Base-by-base conservation (phyloP, 345 rosid genomes). In the Populus simonii region DNA sequence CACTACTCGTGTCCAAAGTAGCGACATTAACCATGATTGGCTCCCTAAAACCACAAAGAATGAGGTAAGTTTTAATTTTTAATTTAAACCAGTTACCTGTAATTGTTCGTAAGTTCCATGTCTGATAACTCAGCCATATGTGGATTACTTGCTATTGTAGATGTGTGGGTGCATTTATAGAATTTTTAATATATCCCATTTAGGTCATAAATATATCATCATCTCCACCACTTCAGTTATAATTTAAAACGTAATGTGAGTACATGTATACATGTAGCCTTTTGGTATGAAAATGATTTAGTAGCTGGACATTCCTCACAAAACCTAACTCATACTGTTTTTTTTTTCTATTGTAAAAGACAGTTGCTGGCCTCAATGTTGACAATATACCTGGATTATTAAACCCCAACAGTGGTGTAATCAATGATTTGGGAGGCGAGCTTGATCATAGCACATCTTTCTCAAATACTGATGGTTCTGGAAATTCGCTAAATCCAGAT, bases 341-440 rank as follows among this genome's bases (percentile, higher is more conserved):
- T 74, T 85, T 74, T 84, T 75, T 84, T 87, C 53, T 74, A 70
- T 71, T 77, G 84, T 82, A 79, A 92, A 92, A 93, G 98, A 84
- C 90, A 87, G 91, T 84, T 80, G 85, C 88, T 82, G 91, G 77
- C 72, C 66, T 61, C 66, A 85, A 70, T 77, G 83, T 84, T 81
- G 61, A 81, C 66, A 49, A 33, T 13, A 33, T 62, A 72, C 45
- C 79, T 67, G 74, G 76, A 45, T 78, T 89, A 25, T 74, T 82
- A 67, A 72, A 43, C 68, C 63, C 80, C 63, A 79, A 65, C 61
- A 71, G 81, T 78, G 74, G 82, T 45, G 71, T 57, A 51, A 47
- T 66, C 29, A 73, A 73, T 74, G 72, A 79, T 76, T 80, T 75
- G 69, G 45, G 47, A 67, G 72, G 35, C 47, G 73, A 71, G 63